Evolutionary conservation across 1,284 basidiomycete genomes (phyloP).

Genomic region (Trichosporon inkin): DNA sequence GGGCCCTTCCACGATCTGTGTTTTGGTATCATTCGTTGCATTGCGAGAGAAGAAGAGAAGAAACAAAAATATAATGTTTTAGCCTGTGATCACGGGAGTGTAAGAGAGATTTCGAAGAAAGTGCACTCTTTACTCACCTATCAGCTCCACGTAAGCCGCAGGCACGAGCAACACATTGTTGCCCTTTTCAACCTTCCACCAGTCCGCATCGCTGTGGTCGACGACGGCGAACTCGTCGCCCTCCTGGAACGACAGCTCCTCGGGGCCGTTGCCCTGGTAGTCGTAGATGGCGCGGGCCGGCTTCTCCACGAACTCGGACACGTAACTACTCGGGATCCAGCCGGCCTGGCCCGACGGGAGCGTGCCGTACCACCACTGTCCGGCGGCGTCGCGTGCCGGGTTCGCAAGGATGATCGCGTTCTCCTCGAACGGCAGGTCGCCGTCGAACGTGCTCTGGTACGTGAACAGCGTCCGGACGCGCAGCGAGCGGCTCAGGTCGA

Average conservation of each 20-base stretch:
- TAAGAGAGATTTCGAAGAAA: slow-evolving; percentile 50
- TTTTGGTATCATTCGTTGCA: slow-evolving; percentile 14
- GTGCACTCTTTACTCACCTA: slow-evolving; percentile 68
- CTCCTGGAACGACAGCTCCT: slow-evolving; percentile 77
- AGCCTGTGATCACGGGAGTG: slow-evolving; percentile 9
- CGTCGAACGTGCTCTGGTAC: slow-evolving; percentile 76
- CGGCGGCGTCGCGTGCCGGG: slow-evolving; percentile 69
- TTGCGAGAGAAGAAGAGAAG: slow-evolving; percentile 1
- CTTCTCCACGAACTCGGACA: slow-evolving; percentile 58
- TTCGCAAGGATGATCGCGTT: slow-evolving; percentile 75
- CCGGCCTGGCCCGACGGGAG: slow-evolving; percentile 67
- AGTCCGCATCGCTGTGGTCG: slow-evolving; percentile 73
- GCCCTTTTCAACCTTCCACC: slow-evolving; percentile 87
- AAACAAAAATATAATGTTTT: slow-evolving; percentile 12
- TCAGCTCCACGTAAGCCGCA: slow-evolving; percentile 76
- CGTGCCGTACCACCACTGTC: slow-evolving; percentile 83
- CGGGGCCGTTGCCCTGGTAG: slow-evolving; percentile 64
- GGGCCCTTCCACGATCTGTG: not conserved
- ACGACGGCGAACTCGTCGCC: slow-evolving; percentile 72
- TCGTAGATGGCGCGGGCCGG: slow-evolving; percentile 62
- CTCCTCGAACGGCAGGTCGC: slow-evolving; percentile 80
- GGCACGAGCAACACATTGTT: slow-evolving; percentile 83
- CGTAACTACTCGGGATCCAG: slow-evolving; percentile 88
- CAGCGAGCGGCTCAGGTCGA: slow-evolving; percentile 38
- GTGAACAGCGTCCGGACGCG: slow-evolving; percentile 74